Base-by-base conservation (phyloP, 257 asterid genomes). In the Solanum chilense region DNA sequence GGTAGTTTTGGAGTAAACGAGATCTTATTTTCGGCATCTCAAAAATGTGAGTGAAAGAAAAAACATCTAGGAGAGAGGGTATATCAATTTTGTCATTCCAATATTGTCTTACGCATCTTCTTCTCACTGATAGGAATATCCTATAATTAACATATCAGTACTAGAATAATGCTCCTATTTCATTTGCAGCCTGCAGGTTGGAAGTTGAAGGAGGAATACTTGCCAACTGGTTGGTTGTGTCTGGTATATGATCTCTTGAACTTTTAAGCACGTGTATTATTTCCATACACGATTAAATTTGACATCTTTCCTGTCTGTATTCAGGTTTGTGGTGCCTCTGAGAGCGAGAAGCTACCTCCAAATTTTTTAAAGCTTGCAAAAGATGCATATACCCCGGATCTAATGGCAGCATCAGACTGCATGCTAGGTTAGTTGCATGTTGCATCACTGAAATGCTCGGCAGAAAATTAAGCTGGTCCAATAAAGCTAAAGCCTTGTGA, bases 311-410 rank as follows among this genome's bases (percentile, higher is more conserved):
- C 33, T 69, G 81, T 90, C 73, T 85, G 25, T 68, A 9, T 89
- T 88, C 92, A 97, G 99, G 99, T 97, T 85, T 97, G 99, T 91
- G 99, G 99, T 90, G 98, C 98, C 87, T 94, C 98, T 82, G 96
- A 97, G 83, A 94, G 88, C 71, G 89, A 93, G 85, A 91, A 95
- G 82, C 94, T 97, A 89, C 99, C 99, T 60, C 93, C 97, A 58
- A 97, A 97, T 91, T 97, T 97, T 68, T 83, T 93, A 81, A 95
- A 93, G 94, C 97, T 97, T 56, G 92, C 96, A 82, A 96, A 93
- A 93, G 98, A 97, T 92, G 91, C 93, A 3, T 97, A 97, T 89
- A 97, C 99, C 73, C 99, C 99, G 49, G 99, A 97, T 86, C 71
- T 94, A 62, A 97, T 97, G 89, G 99, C 98, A 58, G 99, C 99